Base-by-base conservation (phyloP, 177 flowering plant genomes). In the Vitis hybrid region DNA sequence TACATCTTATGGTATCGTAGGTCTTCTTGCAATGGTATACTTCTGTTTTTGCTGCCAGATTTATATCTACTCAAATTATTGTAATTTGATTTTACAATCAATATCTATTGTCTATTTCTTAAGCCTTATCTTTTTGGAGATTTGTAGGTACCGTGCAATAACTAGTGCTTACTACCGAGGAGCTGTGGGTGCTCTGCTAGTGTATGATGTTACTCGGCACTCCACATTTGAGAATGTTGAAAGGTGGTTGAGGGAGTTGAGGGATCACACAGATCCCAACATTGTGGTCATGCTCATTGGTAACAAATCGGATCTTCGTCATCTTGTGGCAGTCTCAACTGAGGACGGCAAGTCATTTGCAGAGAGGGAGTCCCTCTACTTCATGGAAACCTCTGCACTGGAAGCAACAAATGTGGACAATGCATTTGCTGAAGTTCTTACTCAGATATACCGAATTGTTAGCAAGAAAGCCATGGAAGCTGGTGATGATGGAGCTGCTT, bases 91-190 rank as follows among this genome's bases (percentile, higher is more conserved):
- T 17, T 54, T 7, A 3, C n/a, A 10, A 11, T 20, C 47, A 38
- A 38, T 31, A 22, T 1, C 31, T 11, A 22, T 10, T 60, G 1
- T 11, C 14, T 22, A 2, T 8, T 22, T 24, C 4, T 20, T 22
- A 22, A 11, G 1, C 13, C 24, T 58, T 24, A 22, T 60, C 4
- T 2, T 11, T 19, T 11, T 24, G 4, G 24, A 12, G 4, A 38
- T 60, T 15, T 60, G 22, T 64, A 91, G 96, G 81, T 91, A 91
- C 80, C 88, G 96, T 72, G 96, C 96, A 71, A 91, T 91, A 20
- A 91, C 97, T 3, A 89, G 94, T 80, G 97, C 97, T 67, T 91
- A 91, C 75, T 91, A 91, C 65, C 74, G 94, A 73, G 97, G 97
- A 51, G 97, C 94, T 62, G 90, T 91, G 19, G 96, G 96, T 51